Evolutionary conservation across 257 asterid species (phyloP).

Genomic region (Solanum dulcamara): DNA sequence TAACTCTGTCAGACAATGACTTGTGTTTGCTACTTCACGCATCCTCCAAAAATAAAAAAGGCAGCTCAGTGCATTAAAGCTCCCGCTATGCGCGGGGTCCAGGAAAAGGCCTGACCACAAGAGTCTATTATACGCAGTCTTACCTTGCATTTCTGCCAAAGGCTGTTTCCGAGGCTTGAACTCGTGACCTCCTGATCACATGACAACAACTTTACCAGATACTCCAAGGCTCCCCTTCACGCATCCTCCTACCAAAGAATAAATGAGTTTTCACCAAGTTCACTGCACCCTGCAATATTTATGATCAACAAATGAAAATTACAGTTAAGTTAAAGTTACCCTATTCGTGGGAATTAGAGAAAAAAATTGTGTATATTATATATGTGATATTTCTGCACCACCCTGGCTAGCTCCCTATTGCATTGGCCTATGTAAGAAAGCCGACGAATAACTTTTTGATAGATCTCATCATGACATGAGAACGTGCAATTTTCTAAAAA

Average conservation of each 20-base stretch:
- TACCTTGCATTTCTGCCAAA: no score
- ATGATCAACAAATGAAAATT: neutral
- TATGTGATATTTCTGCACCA: neutral
- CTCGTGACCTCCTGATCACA: no score
- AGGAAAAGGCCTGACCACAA: no score
- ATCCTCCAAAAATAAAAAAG: no score
- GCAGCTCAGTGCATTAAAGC: no score
- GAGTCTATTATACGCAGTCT: no score
- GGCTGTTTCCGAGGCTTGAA: no score
- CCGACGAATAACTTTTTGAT: neutral
- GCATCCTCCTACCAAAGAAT: neutral
- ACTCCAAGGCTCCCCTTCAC: no score
- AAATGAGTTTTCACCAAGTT: neutral
- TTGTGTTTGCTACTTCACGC: neutral
- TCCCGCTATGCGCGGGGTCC: no score
- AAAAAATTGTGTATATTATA: neutral
- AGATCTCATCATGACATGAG: neutral
- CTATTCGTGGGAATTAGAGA: neutral
- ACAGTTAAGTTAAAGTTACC: neutral
- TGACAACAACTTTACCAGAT: no score
- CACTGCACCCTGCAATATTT: conserved; percentile 17
- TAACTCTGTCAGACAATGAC: neutral
- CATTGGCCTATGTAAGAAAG: neutral
- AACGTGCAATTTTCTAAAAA: neutral
- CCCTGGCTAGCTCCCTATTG: neutral